Evolutionary conservation across 2,329 filamentous ascomycete genomes (phyloP), one percentile per base, ranked within the genome.

Genomic region (Trichoderma citrinoviride): DNA sequence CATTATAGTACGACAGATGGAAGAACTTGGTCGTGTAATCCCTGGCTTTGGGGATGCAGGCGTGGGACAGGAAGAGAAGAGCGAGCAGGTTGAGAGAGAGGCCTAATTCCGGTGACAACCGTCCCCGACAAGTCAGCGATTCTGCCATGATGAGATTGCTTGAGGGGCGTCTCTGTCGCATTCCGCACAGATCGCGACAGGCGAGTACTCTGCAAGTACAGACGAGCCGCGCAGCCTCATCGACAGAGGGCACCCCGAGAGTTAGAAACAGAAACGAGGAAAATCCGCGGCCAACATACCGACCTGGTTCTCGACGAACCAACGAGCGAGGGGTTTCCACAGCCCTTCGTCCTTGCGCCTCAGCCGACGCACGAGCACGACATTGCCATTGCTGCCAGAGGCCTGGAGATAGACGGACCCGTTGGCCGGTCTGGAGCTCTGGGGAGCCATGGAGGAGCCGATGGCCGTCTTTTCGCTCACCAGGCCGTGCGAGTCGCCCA

Each of bases 11-110:
- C 65, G 91, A 93, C 65, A 97, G 85, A 64, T 87, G 85, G 79
- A 96, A 93, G 82, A 97, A 97, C 71, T 93, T 95, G 73, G 85
- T 83, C n/a, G 93, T 96, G 73, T 90, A 87, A 61, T 85, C 81
- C 69, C 92, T 87, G 55, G 93, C 87, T 72, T 89, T 89, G 58
- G 94, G 93, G 75, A 97, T 92, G 73, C 90, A 88, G 71, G 88
- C 80, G 79, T 97, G 92, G 64, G 91, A 87, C 69, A 96, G 87
- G 75, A 90, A 87, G 69, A 97, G 87, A 69, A 96, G 87, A 65
- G 92, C 87, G 68, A 97, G 82, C 65, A 95, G 87, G 76, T 96
- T 97, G 76, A 95, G 84, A 14, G 92, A 92, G 70, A 97, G 86
- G 67, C 92, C 93, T 81, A 66, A n/a, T 27, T 17, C 23, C 19